These are phyloP conservation scores for Solanum virginianum DNA, from an alignment of 257 asterid species.

Conservation along the genomic window DNA sequence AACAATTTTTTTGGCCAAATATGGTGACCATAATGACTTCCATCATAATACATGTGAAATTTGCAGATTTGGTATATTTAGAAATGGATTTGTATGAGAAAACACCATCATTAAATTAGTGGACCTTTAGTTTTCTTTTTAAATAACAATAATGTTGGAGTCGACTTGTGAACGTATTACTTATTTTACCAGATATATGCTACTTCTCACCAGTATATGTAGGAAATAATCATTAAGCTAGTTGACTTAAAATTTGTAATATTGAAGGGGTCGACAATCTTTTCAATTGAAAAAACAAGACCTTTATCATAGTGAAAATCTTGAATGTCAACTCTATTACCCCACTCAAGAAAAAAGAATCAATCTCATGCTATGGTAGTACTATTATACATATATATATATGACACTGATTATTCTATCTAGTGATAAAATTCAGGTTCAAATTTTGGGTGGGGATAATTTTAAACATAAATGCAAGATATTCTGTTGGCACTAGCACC, in stretches of 20 bases:
- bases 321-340: background rate
- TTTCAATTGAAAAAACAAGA: background rate
- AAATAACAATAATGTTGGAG: background rate
- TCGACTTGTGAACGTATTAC: background rate
- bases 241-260: background rate
- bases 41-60: background rate
- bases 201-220: background rate
- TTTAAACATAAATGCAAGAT: background rate
- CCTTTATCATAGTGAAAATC: background rate
- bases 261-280: background rate
- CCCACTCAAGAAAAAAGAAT: background rate
- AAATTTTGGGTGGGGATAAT: background rate
- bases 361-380: background rate
- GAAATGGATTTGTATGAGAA: background rate
- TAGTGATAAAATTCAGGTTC: background rate
- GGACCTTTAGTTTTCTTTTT: background rate
- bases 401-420: background rate
- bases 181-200: background rate
- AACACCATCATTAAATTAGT: background rate
- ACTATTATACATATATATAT: background rate
- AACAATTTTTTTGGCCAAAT: background rate
- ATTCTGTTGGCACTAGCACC: background rate
- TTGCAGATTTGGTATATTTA: background rate
- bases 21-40: background rate
- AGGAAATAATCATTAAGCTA: background rate